Conservation (phyloP, 2,329 filamentous ascomycete species). For the Calonectria multiphialidica region DNA sequence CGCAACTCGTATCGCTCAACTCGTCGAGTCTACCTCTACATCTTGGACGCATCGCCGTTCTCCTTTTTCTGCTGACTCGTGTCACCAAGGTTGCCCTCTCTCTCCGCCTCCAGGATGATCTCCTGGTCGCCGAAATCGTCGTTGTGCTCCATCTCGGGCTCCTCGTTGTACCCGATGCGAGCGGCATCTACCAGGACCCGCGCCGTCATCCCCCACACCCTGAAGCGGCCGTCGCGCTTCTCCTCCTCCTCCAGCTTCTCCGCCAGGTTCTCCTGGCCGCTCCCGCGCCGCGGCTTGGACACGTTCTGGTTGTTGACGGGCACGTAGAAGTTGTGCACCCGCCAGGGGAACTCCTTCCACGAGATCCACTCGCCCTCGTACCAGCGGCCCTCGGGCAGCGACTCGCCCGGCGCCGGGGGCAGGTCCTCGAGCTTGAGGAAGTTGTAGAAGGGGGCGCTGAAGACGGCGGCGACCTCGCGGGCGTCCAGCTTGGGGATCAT, state of each 20-base stretch:
- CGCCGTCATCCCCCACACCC: conserved; percentile 96
- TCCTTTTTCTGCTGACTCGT: conserved; percentile 42
- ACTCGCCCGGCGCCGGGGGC: conserved; percentile 50
- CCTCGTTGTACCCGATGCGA: conserved; percentile 82
- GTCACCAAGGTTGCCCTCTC: conserved; percentile 60
- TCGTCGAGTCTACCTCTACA: conserved; percentile 38
- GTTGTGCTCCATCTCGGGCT: conserved; percentile 86
- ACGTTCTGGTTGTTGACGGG: conserved; percentile 80
- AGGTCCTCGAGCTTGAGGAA: conserved; percentile 78
- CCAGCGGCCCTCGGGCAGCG: conserved; percentile 73
- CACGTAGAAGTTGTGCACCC: conserved; percentile 92
- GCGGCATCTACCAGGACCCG: conserved; percentile 91
- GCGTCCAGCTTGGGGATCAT: conserved; percentile 87
- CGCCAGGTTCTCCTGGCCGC: conserved; percentile 57
- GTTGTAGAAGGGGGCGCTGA: conserved; percentile 88
- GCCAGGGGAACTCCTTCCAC: conserved; percentile 85
- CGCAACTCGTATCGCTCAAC: neutral
- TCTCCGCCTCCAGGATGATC: conserved; percentile 60
- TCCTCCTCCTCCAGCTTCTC: conserved; percentile 60
- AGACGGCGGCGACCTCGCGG: conserved; percentile 92
- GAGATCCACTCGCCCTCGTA: conserved; percentile 86
- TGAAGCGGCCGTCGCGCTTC: conserved; percentile 71
- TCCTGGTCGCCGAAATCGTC: conserved; percentile 64
- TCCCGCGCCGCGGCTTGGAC: conserved; percentile 64
- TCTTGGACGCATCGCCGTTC: conserved; percentile 47